phyloP scores from a whole-genome alignment of 805 yeast genomes.

The Ogataea methanolica region DNA sequence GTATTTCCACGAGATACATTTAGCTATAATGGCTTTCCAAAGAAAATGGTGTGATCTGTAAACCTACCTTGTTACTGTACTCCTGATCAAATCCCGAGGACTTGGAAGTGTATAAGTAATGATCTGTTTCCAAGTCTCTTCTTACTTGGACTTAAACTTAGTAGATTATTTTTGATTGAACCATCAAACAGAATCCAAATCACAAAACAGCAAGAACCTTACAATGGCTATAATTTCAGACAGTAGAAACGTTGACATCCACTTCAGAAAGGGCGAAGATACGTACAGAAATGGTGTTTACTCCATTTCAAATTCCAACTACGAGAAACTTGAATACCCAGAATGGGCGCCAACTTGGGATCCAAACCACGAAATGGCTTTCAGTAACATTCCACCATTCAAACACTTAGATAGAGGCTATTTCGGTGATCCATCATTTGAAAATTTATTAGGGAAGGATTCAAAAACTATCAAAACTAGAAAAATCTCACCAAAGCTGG shows the following conservation, averaged over 20 bases:
- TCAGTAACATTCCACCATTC: slow-evolving; percentile 38
- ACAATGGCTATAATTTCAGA: slow-evolving; percentile 8
- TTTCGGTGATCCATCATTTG: slow-evolving; percentile 55
- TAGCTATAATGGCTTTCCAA: no score
- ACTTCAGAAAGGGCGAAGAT: slow-evolving; percentile 49
- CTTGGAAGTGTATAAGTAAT: no score
- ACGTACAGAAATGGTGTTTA: slow-evolving; percentile 46
- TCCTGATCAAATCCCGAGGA: no score
- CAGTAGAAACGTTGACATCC: slow-evolving; percentile 31
- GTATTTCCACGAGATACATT: no score
- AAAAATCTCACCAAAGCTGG: slow-evolving; percentile 65
- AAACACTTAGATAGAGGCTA: slow-evolving; percentile 61
- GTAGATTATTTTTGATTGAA: no score
- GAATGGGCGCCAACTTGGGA: slow-evolving; percentile 69
- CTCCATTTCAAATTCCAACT: slow-evolving; percentile 37
- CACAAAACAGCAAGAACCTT: not conserved
- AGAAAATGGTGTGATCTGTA: no score
- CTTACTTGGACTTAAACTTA: no score
- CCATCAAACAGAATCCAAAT: not conserved
- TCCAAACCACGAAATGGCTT: slow-evolving; percentile 44
- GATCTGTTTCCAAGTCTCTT: no score
- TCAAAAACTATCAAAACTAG: slow-evolving; percentile 20
- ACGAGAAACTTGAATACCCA: slow-evolving; percentile 37
- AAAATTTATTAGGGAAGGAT: slow-evolving; percentile 38
- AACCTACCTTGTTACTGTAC: no score